Evolutionary conservation across 2,329 filamentous ascomycete genomes (phyloP).

Genomic region (Microsporum canis): DNA sequence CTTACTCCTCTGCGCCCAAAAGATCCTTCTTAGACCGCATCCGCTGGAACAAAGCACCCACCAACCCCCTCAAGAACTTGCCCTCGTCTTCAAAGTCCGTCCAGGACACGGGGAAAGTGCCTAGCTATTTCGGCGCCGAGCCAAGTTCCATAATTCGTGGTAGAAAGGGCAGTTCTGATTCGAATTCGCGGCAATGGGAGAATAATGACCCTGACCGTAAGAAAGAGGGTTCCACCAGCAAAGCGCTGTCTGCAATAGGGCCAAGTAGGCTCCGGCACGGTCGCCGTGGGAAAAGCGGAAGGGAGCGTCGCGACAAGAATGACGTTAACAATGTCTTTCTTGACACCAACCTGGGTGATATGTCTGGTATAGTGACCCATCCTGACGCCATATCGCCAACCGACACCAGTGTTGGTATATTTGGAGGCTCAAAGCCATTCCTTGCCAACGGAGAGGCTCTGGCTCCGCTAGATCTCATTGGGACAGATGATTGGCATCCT

Average conservation of each 20-base stretch:
- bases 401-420: conserved; percentile 35
- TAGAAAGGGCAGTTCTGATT: conserved; percentile 30
- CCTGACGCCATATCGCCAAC: conserved; percentile 60
- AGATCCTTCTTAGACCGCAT: conserved; percentile 45
- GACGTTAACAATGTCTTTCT: conserved; percentile 53
- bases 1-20: conserved; percentile 28
- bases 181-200: conserved; percentile 19
- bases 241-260: conserved; percentile 15
- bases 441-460: conserved; percentile 19
- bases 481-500: conserved; percentile 66
- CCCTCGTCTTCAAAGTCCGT: conserved; percentile 22
- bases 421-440: conserved; percentile 22
- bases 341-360: conserved; percentile 77
- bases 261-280: conserved; percentile 26
- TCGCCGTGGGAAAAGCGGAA: conserved; percentile 23
- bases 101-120: conserved; percentile 20
- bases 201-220: conserved; percentile 28
- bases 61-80: conserved; percentile 23
- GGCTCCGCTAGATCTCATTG: conserved; percentile 16
- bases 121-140: conserved; percentile 23
- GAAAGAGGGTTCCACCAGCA: conserved; percentile 24
- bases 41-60: conserved; percentile 39
- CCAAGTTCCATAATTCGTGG: conserved; percentile 23
- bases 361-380: conserved; percentile 78
- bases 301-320: conserved; percentile 11